These are phyloP conservation scores for Ceratocystis variospora DNA, from an alignment of 2,329 filamentous ascomycete genomes.

Conservation along the genomic window DNA sequence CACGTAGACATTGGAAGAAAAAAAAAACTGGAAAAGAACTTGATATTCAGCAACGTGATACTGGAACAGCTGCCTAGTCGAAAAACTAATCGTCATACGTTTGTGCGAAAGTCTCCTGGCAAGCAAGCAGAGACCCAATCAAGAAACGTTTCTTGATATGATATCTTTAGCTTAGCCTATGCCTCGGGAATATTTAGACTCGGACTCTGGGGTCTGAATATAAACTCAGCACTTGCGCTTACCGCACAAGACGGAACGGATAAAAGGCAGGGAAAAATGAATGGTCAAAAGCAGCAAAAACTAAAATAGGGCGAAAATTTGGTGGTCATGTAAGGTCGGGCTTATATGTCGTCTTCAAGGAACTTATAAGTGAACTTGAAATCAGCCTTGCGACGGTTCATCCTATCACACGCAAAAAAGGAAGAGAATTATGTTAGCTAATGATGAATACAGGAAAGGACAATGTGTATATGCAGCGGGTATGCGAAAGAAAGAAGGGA, in stretches of 20 bases:
- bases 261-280: not conserved
- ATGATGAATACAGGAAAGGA: conserved; percentile 19
- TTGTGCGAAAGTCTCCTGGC: not conserved
- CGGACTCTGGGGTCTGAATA: no score
- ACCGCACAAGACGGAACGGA: no score
- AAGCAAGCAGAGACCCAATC: not conserved
- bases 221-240: no score
- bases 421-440: not conserved
- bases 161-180: not conserved
- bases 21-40: not conserved
- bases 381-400: conserved; percentile 94
- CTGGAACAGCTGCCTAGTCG: not conserved
- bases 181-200: not conserved
- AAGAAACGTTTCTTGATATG: not conserved
- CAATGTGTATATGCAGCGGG: not conserved
- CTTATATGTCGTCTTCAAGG: conserved; percentile 74
- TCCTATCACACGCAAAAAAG: conserved; percentile 44
- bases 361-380: conserved; percentile 99
- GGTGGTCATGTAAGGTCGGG: not conserved
- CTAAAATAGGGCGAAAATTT: not conserved
- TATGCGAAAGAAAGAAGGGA: not conserved
- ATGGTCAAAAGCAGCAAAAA: not conserved
- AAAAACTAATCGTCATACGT: not conserved
- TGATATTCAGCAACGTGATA: conserved; percentile 4
- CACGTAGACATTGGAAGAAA: not conserved